Evolutionary conservation across 2,329 filamentous ascomycete genomes (phyloP).

Genomic region (Stemphylium beticola): DNA sequence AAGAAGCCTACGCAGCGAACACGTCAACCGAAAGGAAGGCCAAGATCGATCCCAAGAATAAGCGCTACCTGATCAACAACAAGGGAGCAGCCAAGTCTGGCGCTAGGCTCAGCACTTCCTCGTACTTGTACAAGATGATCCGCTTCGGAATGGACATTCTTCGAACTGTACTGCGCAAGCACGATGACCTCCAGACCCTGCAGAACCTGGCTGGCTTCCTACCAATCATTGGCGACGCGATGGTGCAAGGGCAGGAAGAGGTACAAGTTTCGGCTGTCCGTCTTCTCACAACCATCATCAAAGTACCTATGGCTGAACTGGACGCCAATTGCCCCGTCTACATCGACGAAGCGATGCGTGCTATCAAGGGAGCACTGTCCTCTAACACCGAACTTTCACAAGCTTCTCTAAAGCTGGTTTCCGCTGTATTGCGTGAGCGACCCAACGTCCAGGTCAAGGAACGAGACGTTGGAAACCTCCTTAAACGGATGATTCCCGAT

Average conservation of each 20-base stretch:
- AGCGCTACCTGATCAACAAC: slow-evolving; percentile 78
- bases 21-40: slow-evolving; percentile 49
- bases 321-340: slow-evolving; percentile 78
- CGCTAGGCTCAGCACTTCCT: slow-evolving; percentile 73
- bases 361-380: slow-evolving; percentile 76
- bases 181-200: slow-evolving; percentile 78
- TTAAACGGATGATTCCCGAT: slow-evolving; percentile 83
- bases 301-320: slow-evolving; percentile 75
- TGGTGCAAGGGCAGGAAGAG: slow-evolving; percentile 86
- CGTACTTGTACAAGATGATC: slow-evolving; percentile 84
- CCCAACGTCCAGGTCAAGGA: slow-evolving; percentile 78
- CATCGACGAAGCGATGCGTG: slow-evolving; percentile 81
- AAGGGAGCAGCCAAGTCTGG: slow-evolving; percentile 77
- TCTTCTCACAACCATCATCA: slow-evolving; percentile 82
- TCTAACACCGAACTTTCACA: slow-evolving; percentile 86
- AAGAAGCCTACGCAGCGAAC: slow-evolving; percentile 77
- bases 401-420: slow-evolving; percentile 85
- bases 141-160: slow-evolving; percentile 88
- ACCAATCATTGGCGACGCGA: slow-evolving; percentile 84
- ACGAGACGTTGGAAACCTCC: slow-evolving; percentile 78
- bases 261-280: slow-evolving; percentile 88
- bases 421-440: slow-evolving; percentile 82
- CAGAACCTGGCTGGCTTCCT: slow-evolving; percentile 84
- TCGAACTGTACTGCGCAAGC: slow-evolving; percentile 83
- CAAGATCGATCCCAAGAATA: slow-evolving; percentile 54